Evolutionary conservation across 345 rosid species (phyloP).

Genomic region (Euphorbia pulcherrima): DNA sequence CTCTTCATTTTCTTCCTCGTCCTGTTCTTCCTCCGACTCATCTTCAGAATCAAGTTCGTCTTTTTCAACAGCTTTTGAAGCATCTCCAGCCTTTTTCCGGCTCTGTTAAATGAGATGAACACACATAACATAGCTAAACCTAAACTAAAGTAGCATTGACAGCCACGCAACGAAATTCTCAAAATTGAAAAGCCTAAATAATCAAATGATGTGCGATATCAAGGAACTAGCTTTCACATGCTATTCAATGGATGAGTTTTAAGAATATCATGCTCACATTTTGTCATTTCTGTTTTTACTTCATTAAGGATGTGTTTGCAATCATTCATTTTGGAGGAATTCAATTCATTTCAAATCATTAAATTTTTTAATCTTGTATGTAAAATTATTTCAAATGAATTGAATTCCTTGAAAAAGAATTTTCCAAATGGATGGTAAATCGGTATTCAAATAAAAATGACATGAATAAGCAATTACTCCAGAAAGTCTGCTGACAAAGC

Average conservation of each 20-base stretch:
- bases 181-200: background rate
- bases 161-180: background rate
- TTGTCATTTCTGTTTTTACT: no score
- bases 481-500: background rate
- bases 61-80: constrained; percentile 40
- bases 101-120: constrained; percentile 37
- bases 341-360: no score
- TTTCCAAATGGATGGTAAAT: no score
- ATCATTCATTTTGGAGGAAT: no score
- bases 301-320: no score
- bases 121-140: background rate
- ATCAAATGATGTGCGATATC: background rate
- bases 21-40: constrained; percentile 53
- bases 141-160: background rate
- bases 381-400: no score
- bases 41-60: constrained; percentile 44
- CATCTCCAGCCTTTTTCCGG: constrained; percentile 48
- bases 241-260: background rate
- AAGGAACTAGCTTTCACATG: background rate
- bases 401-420: no score
- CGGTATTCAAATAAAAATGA: background rate
- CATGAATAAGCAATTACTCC: background rate
- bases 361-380: no score
- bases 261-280: background rate
- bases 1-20: constrained; percentile 41